Percentiles rank a stretch among this genome's conserved stretches.
These are phyloP conservation scores for Cladorrhinum samala DNA, from an alignment of 495 filamentous ascomycete genomes.

Conservation along the genomic window DNA sequence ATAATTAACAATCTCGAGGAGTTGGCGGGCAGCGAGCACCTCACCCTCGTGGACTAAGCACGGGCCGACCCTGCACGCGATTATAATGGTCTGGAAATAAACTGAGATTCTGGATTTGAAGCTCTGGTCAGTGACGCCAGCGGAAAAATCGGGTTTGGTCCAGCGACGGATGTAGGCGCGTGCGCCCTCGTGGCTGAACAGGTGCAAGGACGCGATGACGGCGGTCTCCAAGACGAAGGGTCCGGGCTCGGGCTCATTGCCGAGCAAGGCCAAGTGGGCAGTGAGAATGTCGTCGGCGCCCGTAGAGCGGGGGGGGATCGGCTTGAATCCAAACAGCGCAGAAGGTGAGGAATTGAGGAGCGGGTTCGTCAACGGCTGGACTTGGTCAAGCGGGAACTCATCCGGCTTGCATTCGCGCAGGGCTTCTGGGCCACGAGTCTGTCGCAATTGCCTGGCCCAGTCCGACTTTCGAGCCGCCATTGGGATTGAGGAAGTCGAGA, in stretches of 20 bases:
- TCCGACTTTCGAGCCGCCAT: not conserved
- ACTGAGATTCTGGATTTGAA: not conserved
- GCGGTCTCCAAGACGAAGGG: not conserved
- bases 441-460: not conserved
- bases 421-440: not conserved
- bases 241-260: not conserved
- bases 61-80: not conserved
- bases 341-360: not conserved
- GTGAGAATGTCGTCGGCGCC: not conserved
- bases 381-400: not conserved
- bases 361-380: not conserved
- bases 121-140: not conserved
- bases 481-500: not conserved
- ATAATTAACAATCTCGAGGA: not conserved
- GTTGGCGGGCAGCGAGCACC: not conserved
- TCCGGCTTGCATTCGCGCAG: not conserved
- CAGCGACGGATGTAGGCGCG: not conserved
- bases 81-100: not conserved
- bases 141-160: not conserved
- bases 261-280: not conserved
- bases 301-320: not conserved
- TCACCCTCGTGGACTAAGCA: not conserved
- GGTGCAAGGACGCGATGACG: not conserved
- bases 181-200: not conserved
- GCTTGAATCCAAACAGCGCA: not conserved